Conservation (phyloP, 768 basidiomycete species). For the Mycena belliarum region DNA sequence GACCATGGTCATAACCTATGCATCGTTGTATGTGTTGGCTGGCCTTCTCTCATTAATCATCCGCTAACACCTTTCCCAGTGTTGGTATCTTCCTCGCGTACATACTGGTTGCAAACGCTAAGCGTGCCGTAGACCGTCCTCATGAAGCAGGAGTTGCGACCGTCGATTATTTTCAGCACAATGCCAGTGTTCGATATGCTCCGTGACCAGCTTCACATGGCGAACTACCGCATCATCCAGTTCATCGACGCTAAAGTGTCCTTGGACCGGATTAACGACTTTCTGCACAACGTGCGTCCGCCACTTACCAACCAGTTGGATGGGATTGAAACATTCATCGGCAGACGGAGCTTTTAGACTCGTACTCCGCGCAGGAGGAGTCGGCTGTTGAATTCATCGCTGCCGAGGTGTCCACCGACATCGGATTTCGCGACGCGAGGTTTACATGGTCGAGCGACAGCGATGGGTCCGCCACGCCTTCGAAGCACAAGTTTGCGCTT, state of each 20-base stretch:
- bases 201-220: constrained; percentile 49
- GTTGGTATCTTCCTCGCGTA: background rate
- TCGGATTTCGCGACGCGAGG: constrained; percentile 55
- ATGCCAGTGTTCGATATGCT: constrained; percentile 67
- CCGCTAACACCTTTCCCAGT: background rate
- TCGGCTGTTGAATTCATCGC: constrained; percentile 40
- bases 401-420: constrained; percentile 22
- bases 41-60: background rate
- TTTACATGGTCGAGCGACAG: constrained; percentile 56
- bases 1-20: constrained; percentile 67
- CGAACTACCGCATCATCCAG: constrained; percentile 31
- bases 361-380: constrained; percentile 36
- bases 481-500: constrained; percentile 50
- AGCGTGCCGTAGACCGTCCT: constrained; percentile 33
- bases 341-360: constrained; percentile 22
- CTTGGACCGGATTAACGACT: constrained; percentile 52
- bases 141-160: constrained; percentile 42
- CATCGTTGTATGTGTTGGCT: constrained; percentile 34
- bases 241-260: constrained; percentile 58
- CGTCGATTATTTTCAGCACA: constrained; percentile 47
- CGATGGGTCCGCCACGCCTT: constrained; percentile 34
- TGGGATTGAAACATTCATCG: background rate
- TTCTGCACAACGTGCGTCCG: constrained; percentile 38
- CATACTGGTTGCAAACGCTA: background rate
- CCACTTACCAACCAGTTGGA: no score